Percentiles rank a stretch among this genome's conserved stretches.
These are phyloP conservation scores for Fusarium mundagurra DNA, from an alignment of 2,329 filamentous ascomycete species.

Conservation along the genomic window DNA sequence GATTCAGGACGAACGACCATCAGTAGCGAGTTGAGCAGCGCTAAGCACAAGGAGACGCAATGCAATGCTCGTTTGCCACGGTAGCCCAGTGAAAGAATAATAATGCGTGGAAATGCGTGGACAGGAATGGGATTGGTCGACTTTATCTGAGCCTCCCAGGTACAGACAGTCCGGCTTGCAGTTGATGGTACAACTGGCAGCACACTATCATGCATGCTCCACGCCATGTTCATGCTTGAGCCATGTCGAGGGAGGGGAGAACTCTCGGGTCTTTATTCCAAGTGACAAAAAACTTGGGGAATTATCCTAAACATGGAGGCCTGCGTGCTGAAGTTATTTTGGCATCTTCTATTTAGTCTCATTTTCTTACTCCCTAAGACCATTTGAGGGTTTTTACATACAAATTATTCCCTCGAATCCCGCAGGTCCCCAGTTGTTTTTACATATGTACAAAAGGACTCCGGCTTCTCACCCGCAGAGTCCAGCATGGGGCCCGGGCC, in stretches of 20 bases:
- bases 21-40: constrained; percentile 9
- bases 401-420: constrained; percentile 3
- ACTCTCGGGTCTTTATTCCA: not conserved
- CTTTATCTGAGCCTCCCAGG: constrained; percentile 26
- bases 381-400: constrained; percentile 28
- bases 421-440: constrained; percentile 1
- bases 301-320: not conserved
- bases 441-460: constrained; percentile 15
- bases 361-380: not conserved
- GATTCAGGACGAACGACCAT: not conserved
- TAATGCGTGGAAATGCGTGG: not conserved
- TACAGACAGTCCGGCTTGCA: not conserved
- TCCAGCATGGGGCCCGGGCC: constrained; percentile 8
- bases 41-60: constrained; percentile 17
- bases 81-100: not conserved
- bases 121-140: constrained; percentile 14
- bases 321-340: not conserved
- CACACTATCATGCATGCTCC: constrained; percentile 12
- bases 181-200: not conserved
- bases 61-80: constrained; percentile 3
- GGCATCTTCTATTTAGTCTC: not conserved
- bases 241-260: not conserved
- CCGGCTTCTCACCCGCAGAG: constrained; percentile 9
- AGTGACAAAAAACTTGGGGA: not conserved
- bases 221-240: constrained; percentile 18